Evolutionary conservation across 805 yeast species (phyloP), one percentile per base, ranked within the genome.

Genomic region (Metschnikowia bowlesiae): DNA sequence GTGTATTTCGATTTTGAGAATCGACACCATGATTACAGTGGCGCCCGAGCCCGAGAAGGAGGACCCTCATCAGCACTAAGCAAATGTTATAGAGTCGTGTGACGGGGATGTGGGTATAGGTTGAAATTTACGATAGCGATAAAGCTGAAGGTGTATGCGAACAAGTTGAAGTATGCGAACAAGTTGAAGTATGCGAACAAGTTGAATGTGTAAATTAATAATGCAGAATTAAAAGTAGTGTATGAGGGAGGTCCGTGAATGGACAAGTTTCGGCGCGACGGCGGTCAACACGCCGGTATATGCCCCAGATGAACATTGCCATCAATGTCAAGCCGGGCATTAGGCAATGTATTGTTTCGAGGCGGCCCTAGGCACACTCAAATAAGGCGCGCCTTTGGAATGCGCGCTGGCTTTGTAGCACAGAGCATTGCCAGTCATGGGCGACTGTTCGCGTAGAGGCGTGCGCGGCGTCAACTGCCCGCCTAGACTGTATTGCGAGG

Each of bases 21-120:
- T 94, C 63, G 99, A 94, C 69, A 94, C 99, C 46, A 91, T 92
- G 96, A 92, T 94, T 63, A 88, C 89, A 44, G 96, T 94, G 54
- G 95, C 92, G 62, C 99, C 99, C 10, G 99, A 94, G 65, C 90
- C 87, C 45, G 89, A 86, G 56, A 83, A 82, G 73, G 96, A 91
- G 73, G 96, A 89, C 61, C 91, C 92, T 26, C 97, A 92, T 66
- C 96, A 73, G 49, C 96, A 90, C 70, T 83, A 67, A 55, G 33
- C 26, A 28, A 26, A 10, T 5, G 41, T 36, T 37, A 37, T 44
- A 36, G 35, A 36, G 16, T 36, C 16, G 41, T 26, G 41, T 39
- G 26, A 39, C 30, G 31, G 41, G 38, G 38, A 16, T 35, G 14
- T 35, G n/a, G 22, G 37, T 8, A 9, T 31, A 33, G 45, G 22